A percentile compares a stretch with the other conserved stretches of the same genome.
These are phyloP conservation scores for Curvularia spicifera DNA, from an alignment of 2,329 filamentous ascomycete genomes.

Conservation along the genomic window DNA sequence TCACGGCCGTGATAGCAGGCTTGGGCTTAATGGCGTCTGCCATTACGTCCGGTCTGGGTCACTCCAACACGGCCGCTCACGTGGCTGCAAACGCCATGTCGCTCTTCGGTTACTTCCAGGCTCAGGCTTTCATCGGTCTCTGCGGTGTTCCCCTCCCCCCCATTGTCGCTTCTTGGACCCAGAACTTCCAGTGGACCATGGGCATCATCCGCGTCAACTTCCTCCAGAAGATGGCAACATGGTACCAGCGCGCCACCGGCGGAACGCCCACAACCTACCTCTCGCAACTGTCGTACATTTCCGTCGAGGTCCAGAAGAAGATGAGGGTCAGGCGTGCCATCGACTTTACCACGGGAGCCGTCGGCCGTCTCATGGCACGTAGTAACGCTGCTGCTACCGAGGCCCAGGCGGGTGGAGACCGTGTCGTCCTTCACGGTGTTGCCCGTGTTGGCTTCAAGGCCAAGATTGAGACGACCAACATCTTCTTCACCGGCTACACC, in stretches of 20 bases:
- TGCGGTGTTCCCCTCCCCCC: slow-evolving; percentile 82
- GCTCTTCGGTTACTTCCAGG: slow-evolving; percentile 94
- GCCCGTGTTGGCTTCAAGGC: slow-evolving; percentile 87
- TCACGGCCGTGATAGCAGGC: slow-evolving; percentile 84
- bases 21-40: slow-evolving; percentile 84
- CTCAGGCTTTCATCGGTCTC: slow-evolving; percentile 89
- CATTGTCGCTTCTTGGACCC: slow-evolving; percentile 90
- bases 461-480: slow-evolving; percentile 84
- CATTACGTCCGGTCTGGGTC: slow-evolving; percentile 85
- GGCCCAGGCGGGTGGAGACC: slow-evolving; percentile 38
- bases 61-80: slow-evolving; percentile 92
- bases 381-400: slow-evolving; percentile 57
- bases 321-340: slow-evolving; percentile 55
- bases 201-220: slow-evolving; percentile 89
- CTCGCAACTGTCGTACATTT: slow-evolving; percentile 73
- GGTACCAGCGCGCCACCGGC: slow-evolving; percentile 94
- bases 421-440: slow-evolving; percentile 75
- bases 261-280: slow-evolving; percentile 82
- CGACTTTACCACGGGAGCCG: slow-evolving; percentile 27
- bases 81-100: slow-evolving; percentile 92
- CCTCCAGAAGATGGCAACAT: slow-evolving; percentile 86
- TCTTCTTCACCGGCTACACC: slow-evolving; percentile 88
- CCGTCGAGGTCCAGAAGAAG: slow-evolving; percentile 86
- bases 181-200: slow-evolving; percentile 99
- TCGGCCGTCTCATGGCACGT: slow-evolving; percentile 46